Percentiles rank a stretch among this genome's conserved stretches.
These are phyloP conservation scores for Pleurotus ostreatus DNA, from an alignment of 768 basidiomycete genomes.

Conservation along the genomic window DNA sequence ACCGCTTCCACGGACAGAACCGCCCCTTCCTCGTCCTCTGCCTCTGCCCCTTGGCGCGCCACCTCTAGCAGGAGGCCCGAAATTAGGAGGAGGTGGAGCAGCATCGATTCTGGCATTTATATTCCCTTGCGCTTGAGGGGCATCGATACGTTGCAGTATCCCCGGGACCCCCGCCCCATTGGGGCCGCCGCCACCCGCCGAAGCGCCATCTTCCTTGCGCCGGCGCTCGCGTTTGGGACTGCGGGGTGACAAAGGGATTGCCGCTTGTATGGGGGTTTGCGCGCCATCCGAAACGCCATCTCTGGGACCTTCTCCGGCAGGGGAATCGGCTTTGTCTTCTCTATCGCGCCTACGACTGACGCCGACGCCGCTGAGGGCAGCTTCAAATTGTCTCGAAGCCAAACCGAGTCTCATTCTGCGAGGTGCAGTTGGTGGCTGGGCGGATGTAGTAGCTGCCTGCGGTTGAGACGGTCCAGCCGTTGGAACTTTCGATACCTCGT, in stretches of 20 bases:
- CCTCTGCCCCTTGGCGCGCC: background rate
- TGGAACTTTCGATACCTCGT: slow-evolving; percentile 9
- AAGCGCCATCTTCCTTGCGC: slow-evolving; percentile 9
- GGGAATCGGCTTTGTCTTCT: slow-evolving; percentile 2
- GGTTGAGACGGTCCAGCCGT: slow-evolving; percentile 8
- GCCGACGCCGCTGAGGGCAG: slow-evolving; percentile 63
- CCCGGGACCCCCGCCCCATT: slow-evolving; percentile 13
- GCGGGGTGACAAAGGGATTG: slow-evolving; percentile 4
- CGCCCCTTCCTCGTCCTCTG: slow-evolving; percentile 7
- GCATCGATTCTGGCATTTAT: slow-evolving; percentile 5
- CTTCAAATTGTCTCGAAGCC: slow-evolving; percentile 67
- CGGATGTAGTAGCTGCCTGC: slow-evolving; percentile 14
- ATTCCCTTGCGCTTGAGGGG: slow-evolving; percentile 8
- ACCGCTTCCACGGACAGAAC: background rate
- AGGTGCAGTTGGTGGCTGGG: slow-evolving; percentile 17
- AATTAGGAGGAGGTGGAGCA: slow-evolving; percentile 5
- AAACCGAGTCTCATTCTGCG: slow-evolving; percentile 55
- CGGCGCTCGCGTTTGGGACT: slow-evolving; percentile 15
- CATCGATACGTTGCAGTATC: slow-evolving; percentile 27
- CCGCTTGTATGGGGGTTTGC: background rate
- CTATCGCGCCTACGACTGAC: slow-evolving; percentile 31
- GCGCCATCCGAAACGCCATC: slow-evolving; percentile 1
- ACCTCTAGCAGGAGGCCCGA: background rate
- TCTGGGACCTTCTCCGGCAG: slow-evolving; percentile 18
- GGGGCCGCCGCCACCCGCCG: background rate